A percentile compares a stretch with the other conserved stretches of the same genome.
phyloP scores from a whole-genome alignment of 257 asterid species.

The Solanum neorickii region DNA sequence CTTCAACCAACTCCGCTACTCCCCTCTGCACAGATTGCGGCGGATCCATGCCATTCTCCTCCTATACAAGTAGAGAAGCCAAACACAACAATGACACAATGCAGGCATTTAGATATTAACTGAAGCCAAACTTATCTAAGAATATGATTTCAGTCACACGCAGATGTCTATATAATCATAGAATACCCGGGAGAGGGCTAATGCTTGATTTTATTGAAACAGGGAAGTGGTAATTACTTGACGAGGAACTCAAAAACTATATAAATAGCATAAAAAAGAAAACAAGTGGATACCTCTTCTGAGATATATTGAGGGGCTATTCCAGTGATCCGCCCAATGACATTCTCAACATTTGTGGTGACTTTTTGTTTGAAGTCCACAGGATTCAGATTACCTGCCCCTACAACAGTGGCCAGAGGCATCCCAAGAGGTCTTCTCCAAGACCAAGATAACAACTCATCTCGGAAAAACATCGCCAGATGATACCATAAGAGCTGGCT shows the following conservation, averaged over 20 bases:
- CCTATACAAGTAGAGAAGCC: constrained; percentile 23
- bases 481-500: constrained; percentile 95
- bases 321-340: constrained; percentile 60
- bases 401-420: constrained; percentile 61
- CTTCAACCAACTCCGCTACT: constrained; percentile 86
- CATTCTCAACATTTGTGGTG: constrained; percentile 76
- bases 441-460: constrained; percentile 95
- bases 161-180: neutral
- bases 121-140: neutral
- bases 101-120: neutral
- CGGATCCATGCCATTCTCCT: constrained; percentile 81
- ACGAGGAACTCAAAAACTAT: neutral
- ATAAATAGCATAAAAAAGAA: neutral
- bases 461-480: constrained; percentile 99
- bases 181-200: neutral
- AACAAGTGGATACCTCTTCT: constrained; percentile 60
- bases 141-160: neutral
- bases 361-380: constrained; percentile 78
- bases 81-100: neutral
- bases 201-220: neutral
- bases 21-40: constrained; percentile 97
- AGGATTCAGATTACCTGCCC: constrained; percentile 62
- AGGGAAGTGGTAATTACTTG: neutral
- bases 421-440: constrained; percentile 95
- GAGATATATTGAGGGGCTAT: constrained; percentile 84